Base-by-base conservation (phyloP, 1,284 basidiomycete species). In the Dichomitus squalens region DNA sequence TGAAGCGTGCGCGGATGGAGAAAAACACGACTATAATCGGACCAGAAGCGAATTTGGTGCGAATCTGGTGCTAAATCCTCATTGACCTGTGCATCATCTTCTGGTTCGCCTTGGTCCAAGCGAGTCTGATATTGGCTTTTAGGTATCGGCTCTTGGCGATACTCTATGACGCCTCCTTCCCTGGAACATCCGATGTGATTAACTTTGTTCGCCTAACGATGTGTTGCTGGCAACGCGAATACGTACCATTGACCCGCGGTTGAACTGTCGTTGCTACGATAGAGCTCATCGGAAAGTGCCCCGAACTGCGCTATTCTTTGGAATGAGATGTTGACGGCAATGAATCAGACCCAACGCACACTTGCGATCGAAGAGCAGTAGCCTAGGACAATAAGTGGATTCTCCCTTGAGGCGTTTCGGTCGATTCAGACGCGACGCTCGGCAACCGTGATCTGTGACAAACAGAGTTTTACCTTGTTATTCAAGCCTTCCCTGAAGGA, bases 1-100 rank as follows among this genome's bases (percentile, higher is more conserved):
- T 91, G 88, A 11, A 88, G 67, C 11, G 85, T 83, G 58, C 83
- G 80, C 18, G 87, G 87, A 60, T 81, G 75, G 67, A 86, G 87
- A 69, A 80, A 86, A 21, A 90, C 79, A 29, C 87, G 85, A 63
- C 77, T 88, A 64, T 84, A 91, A 72, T 93, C 90, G 3, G 90
- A 90, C 90, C 90, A 93, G 67, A 81, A 90, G 61, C 84, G 79
- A 58, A 88, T 72, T n/a, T 78, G 68, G 9, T 65, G 58, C 8
- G 64, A 43, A 2, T 64, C 51, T 25, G 50, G 48, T 12, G 55
- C 23, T 12, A 29, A 34, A 16, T 61, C 53, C 1, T 56, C 63
- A 9, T 64, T 52, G 40, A 64, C 54, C 38, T 62, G 58, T 31
- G 68, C 66, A 43, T 63, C 61, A 29, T 66, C 66, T n/a, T 61